Evolutionary conservation across 805 yeast genomes (phyloP).

Genomic region (Yarrowia divulgata): DNA sequence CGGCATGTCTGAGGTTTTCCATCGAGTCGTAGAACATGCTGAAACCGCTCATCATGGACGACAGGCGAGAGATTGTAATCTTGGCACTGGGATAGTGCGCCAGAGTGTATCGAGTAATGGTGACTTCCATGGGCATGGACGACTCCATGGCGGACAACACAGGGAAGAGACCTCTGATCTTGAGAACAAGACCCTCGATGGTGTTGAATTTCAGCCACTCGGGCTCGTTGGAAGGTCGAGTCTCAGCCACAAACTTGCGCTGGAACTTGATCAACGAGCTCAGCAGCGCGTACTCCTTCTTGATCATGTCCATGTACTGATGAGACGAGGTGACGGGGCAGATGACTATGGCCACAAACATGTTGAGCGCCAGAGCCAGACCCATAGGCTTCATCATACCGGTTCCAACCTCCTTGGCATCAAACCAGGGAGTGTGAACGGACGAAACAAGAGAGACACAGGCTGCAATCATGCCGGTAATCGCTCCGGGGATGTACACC

Average conservation of each 20-base stretch:
- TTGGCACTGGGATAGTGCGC: conserved; percentile 13
- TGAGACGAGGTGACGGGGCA: conserved; percentile 47
- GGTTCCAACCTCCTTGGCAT: conserved; percentile 44
- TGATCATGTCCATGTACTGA: conserved; percentile 42
- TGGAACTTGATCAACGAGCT: conserved; percentile 33
- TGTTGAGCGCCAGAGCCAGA: conserved; percentile 44
- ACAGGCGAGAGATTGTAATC: conserved; percentile 14
- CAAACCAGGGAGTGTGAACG: conserved; percentile 44
- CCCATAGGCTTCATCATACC: conserved; percentile 46
- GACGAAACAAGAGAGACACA: conserved; percentile 42
- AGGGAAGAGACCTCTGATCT: conserved; percentile 34
- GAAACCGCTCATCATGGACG: conserved; percentile 32
- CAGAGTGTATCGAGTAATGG: conserved; percentile 41
- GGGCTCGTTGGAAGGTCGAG: conserved; percentile 41
- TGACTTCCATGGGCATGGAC: conserved; percentile 44
- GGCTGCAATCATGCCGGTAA: conserved; percentile 44
- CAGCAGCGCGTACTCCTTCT: conserved; percentile 42
- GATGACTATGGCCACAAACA: conserved; percentile 44
- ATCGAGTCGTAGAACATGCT: conserved; percentile 31
- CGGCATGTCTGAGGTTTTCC: conserved; percentile 40
- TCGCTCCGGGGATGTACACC: conserved; percentile 44
- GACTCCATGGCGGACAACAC: conserved; percentile 43
- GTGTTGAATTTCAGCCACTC: conserved; percentile 33
- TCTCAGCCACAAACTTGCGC: conserved; percentile 37
- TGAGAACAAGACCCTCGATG: conserved; percentile 29